Evolutionary conservation across 2,329 filamentous ascomycete genomes (phyloP).

Genomic region (Cladosporium sp.): DNA sequence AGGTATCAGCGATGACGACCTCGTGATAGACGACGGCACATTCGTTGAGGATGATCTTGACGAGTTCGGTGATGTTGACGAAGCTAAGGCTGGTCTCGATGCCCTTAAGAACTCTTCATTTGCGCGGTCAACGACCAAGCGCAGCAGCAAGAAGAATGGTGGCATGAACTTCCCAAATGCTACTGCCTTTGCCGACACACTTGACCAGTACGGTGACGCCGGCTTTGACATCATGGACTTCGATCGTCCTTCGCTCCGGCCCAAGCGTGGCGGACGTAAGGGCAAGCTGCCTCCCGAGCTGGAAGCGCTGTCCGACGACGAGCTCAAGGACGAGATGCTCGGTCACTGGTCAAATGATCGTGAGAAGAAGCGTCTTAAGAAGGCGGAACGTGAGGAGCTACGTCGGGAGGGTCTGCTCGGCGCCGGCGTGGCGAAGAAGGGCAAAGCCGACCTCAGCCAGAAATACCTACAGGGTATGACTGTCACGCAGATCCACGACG

Average conservation of each 20-base stretch:
- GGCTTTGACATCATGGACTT: slow-evolving; percentile 87
- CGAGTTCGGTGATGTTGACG: slow-evolving; percentile 33
- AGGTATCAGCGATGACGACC: slow-evolving; percentile 60
- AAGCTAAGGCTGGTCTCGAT: slow-evolving; percentile 33
- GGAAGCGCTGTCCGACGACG: slow-evolving; percentile 45
- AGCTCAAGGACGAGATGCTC: slow-evolving; percentile 43
- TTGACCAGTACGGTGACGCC: slow-evolving; percentile 66
- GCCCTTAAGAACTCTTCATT: slow-evolving; percentile 29
- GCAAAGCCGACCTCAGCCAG: slow-evolving; percentile 55
- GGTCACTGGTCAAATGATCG: slow-evolving; percentile 48
- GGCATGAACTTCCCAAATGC: slow-evolving; percentile 53
- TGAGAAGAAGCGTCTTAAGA: slow-evolving; percentile 48
- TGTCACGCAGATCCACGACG: slow-evolving; percentile 67
- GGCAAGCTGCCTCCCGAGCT: slow-evolving; percentile 40
- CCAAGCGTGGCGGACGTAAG: slow-evolving; percentile 64
- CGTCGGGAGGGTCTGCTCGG: slow-evolving; percentile 46
- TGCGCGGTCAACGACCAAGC: slow-evolving; percentile 10
- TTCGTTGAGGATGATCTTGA: slow-evolving; percentile 23
- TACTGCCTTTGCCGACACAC: slow-evolving; percentile 56
- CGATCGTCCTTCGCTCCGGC: slow-evolving; percentile 66
- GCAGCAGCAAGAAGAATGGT: slow-evolving; percentile 25
- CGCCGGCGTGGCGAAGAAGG: slow-evolving; percentile 33
- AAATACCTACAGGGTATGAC: slow-evolving; percentile 75
- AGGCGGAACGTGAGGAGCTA: slow-evolving; percentile 49
- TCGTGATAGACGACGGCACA: slow-evolving; percentile 54